Conservation (phyloP, 2,329 filamentous ascomycete genomes). For the Raffaelea albimanens region DNA sequence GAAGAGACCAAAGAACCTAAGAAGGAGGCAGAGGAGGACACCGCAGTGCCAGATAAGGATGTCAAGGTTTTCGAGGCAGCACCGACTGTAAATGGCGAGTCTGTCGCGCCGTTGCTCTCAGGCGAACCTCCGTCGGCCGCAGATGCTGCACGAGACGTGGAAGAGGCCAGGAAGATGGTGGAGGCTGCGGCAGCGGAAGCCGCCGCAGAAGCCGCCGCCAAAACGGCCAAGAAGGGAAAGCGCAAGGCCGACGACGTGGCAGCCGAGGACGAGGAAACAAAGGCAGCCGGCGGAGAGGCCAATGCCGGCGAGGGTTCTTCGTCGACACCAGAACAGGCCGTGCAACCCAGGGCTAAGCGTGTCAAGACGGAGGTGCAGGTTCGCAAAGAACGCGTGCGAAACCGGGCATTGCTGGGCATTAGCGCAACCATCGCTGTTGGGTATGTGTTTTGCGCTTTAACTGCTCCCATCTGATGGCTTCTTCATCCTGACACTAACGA, state of each 20-base stretch:
- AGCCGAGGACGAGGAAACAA: slow-evolving; percentile 56
- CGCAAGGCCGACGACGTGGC: slow-evolving; percentile 66
- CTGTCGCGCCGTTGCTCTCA: slow-evolving; percentile 62
- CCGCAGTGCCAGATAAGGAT: slow-evolving; percentile 60
- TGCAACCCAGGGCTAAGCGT: slow-evolving; percentile 48
- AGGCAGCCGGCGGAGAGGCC: slow-evolving; percentile 30
- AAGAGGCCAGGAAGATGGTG: slow-evolving; percentile 82
- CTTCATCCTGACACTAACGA: background rate
- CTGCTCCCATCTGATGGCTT: background rate
- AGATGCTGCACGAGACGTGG: slow-evolving; percentile 74
- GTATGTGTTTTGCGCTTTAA: slow-evolving; percentile 52
- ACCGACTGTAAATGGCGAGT: slow-evolving; percentile 60
- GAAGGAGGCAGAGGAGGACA: slow-evolving; percentile 43
- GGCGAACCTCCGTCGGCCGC: slow-evolving; percentile 64
- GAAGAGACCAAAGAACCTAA: slow-evolving; percentile 2
- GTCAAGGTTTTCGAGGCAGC: slow-evolving; percentile 44
- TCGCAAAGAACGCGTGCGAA: slow-evolving; percentile 77
- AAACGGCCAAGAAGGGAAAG: slow-evolving; percentile 47
- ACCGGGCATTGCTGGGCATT: slow-evolving; percentile 75
- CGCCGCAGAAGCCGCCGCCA: slow-evolving; percentile 26
- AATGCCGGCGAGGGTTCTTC: slow-evolving; percentile 17
- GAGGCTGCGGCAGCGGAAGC: slow-evolving; percentile 31
- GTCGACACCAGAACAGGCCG: slow-evolving; percentile 1
- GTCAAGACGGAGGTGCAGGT: slow-evolving; percentile 72
- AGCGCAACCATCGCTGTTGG: slow-evolving; percentile 81